These are phyloP conservation scores for Fonsecaea monophora DNA, from an alignment of 2,329 filamentous ascomycete species.

Conservation along the genomic window DNA sequence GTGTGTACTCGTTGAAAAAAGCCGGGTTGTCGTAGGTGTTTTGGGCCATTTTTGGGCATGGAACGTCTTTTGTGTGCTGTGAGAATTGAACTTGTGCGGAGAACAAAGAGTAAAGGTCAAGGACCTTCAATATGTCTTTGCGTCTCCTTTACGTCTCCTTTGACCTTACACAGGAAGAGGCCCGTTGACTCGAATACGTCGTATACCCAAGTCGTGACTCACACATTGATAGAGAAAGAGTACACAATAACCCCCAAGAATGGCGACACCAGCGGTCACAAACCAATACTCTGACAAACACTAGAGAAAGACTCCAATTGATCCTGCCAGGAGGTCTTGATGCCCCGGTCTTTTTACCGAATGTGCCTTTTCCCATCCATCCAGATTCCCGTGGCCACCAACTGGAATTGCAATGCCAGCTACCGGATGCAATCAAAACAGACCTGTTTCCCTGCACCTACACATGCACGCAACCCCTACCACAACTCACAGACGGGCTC, in stretches of 20 bases:
- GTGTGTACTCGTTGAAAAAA: constrained; percentile 55
- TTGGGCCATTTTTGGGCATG: constrained; percentile 40
- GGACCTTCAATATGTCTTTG: too few relatives aligned
- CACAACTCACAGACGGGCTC: constrained; percentile 74
- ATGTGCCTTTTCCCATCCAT: background rate
- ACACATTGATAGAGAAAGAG: background rate
- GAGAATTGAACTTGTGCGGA: too few relatives aligned
- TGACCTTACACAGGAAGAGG: background rate
- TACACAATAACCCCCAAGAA: background rate
- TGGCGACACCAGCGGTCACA: background rate
- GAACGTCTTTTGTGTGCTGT: too few relatives aligned
- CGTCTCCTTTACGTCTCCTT: background rate
- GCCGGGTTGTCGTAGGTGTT: constrained; percentile 53
- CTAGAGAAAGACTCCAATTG: background rate
- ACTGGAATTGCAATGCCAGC: background rate
- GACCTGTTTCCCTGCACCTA: background rate
- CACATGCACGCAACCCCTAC: constrained; percentile 50
- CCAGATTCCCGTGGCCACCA: background rate
- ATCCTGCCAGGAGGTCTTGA: background rate
- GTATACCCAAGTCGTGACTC: background rate
- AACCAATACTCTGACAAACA: background rate
- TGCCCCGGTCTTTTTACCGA: background rate
- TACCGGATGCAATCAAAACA: background rate
- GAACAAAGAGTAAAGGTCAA: too few relatives aligned
- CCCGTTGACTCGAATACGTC: background rate